Base-by-base conservation (phyloP, 2,329 filamentous ascomycete genomes). In the Ophiostoma sp. region DNA sequence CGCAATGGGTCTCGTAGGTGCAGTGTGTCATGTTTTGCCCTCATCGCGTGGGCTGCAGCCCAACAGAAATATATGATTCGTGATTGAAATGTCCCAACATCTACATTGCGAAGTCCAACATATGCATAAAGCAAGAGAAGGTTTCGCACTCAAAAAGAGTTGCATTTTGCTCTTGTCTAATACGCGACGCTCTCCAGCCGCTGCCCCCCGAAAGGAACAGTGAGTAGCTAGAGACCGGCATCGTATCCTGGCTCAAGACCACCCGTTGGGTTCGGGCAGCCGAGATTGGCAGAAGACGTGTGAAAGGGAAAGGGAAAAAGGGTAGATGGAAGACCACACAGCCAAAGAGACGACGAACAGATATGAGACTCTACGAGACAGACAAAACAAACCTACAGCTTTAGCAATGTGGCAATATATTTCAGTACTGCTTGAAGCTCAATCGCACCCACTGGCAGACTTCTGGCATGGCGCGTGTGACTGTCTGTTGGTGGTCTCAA, bases 131-230 rank as follows among this genome's bases (percentile, higher is more conserved):
- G 73, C 74, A 75, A 72, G 36, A 75, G 73, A 76, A 78, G 77
- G 78, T 75, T 73, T 75, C 79, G 78, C 79, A 80, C 79, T 80
- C 79, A 80, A 80, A 79, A 74, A 80, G 77, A 76, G 76, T 76
- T 80, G 79, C 71, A 39, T 70, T 73, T 74, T 74, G 66, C 64
- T 80, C 78, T 80, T 75, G 79, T 80, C 79, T 79, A 71, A 69
- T 79, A 77, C 77, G 69, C 76, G 71, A 75, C 31, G 39, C 35
- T 62, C 70, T 68, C 15, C 33, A 39, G 35, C 62, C 62, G 4
- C 62, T 36, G 33, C 62, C 36, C 62, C 60, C 60, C 62, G n/a
- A 65, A 35, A 41, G 70, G 71, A 68, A 52, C 65, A 41, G 39
- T 10, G n/a, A 35, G 23, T 10, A 11, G 17, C 44, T 54, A 39